A percentile compares a stretch with the other conserved stretches of the same genome.
Evolutionary conservation across 179 eudicot species (phyloP).

Genomic region (Beta lomatogona): DNA sequence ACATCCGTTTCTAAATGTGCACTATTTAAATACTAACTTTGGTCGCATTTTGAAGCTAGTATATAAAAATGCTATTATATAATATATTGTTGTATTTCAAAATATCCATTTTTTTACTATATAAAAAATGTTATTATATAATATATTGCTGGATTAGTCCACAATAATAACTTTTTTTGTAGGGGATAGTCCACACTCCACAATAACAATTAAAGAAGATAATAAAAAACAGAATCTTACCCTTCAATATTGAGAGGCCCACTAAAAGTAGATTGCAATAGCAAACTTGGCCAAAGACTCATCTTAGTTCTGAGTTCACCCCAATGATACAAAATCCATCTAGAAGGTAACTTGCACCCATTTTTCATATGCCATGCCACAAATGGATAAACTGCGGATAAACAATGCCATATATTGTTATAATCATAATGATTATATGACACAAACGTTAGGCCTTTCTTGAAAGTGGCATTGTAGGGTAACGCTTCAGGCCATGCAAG

Average conservation of each 20-base stretch:
- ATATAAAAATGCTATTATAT: too few species aligned
- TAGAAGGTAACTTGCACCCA: slow-evolving; percentile 34
- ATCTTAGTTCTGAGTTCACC: slow-evolving; percentile 65
- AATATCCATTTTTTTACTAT: too few species aligned
- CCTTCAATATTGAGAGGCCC: slow-evolving; percentile 29
- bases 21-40: too few species aligned
- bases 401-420: slow-evolving; percentile 61
- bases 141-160: too few species aligned
- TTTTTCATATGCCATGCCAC: slow-evolving; percentile 45
- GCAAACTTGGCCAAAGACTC: slow-evolving; percentile 42
- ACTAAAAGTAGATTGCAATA: slow-evolving; percentile 40
- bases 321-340: slow-evolving; percentile 78
- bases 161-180: too few species aligned
- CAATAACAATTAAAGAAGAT: neutral
- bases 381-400: slow-evolving; percentile 49
- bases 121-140: too few species aligned
- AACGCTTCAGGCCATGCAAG: slow-evolving; percentile 43
- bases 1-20: too few species aligned
- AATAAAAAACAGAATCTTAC: slow-evolving; percentile 6
- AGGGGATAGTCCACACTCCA: too few species aligned
- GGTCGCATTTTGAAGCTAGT: too few species aligned
- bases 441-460: slow-evolving; percentile 41
- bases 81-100: too few species aligned
- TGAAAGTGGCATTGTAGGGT: slow-evolving; percentile 41
- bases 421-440: slow-evolving; percentile 45